phyloP scores from a whole-genome alignment of 345 rosid genomes.

The Rubroshorea leprosula region DNA sequence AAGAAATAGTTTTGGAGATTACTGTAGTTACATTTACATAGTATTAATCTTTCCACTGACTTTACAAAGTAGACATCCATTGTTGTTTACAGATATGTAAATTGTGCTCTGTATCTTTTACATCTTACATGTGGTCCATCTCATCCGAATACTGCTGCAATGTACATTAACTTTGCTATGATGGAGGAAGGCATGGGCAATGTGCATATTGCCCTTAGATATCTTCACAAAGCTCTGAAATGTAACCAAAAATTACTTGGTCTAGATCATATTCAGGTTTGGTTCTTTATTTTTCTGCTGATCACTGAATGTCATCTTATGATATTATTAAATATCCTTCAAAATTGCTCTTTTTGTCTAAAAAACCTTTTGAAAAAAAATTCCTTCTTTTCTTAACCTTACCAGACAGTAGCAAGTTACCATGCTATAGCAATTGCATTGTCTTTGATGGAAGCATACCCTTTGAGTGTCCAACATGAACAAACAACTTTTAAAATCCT shows the following conservation, averaged over 20 bases:
- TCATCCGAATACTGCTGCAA: slow-evolving; percentile 99
- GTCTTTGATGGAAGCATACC: slow-evolving; percentile 97
- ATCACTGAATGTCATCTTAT: too few relatives aligned
- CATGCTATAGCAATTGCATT: slow-evolving; percentile 99
- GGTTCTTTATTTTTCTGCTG: slow-evolving; percentile 12
- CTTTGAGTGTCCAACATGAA: slow-evolving; percentile 93
- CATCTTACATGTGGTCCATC: slow-evolving; percentile 98
- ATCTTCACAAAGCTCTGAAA: slow-evolving; percentile 95
- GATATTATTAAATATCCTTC: too few relatives aligned
- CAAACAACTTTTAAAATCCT: slow-evolving; percentile 89
- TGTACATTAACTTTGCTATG: slow-evolving; percentile 97
- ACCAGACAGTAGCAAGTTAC: slow-evolving; percentile 98
- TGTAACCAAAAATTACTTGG: too few relatives aligned
- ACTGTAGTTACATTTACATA: too few relatives aligned
- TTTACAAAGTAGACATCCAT: slow-evolving; percentile 1
- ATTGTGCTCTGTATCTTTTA: too few relatives aligned
- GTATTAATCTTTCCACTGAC: slow-evolving; percentile 12
- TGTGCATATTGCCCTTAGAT: slow-evolving; percentile 96
- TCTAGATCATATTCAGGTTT: too few relatives aligned
- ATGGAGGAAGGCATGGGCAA: slow-evolving; percentile 99
- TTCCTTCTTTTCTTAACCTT: slow-evolving; percentile 18
- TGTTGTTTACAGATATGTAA: slow-evolving; percentile 64
- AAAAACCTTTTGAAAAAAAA: slow-evolving; percentile 14
- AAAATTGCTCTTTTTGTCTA: too few relatives aligned
- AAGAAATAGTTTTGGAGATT: too few relatives aligned